Conservation (phyloP, 352 stramenopile genomes). For the Phytophthora lateralis region DNA sequence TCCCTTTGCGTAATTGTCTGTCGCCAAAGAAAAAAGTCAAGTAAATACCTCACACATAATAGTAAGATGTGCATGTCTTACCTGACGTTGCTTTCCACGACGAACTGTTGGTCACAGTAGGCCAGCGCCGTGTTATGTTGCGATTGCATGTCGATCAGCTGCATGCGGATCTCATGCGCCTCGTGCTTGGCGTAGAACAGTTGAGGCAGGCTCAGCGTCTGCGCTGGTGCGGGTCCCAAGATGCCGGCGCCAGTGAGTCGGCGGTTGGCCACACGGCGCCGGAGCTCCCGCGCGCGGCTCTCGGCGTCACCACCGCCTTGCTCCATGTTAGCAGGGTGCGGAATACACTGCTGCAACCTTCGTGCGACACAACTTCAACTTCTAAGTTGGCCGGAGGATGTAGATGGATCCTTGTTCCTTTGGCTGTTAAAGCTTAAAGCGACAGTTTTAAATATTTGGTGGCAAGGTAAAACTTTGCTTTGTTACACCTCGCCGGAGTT, state of each 20-base stretch:
- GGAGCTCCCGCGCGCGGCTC: slow-evolving; percentile 56
- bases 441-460: too few species aligned
- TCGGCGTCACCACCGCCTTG: slow-evolving; percentile 12
- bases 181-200: slow-evolving; percentile 49
- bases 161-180: slow-evolving; percentile 52
- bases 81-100: slow-evolving; percentile 54
- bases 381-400: not conserved
- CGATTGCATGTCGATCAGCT: slow-evolving; percentile 56
- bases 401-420: too few species aligned
- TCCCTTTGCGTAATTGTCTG: slow-evolving; percentile 49
- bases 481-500: too few species aligned
- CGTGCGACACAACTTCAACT: slow-evolving; percentile 42
- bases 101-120: slow-evolving; percentile 66
- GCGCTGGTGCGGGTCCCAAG: slow-evolving; percentile 1
- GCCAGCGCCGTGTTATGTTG: slow-evolving; percentile 46
- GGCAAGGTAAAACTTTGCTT: too few species aligned
- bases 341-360: slow-evolving; percentile 38
- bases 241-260: slow-evolving; percentile 6
- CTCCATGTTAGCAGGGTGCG: slow-evolving; percentile 8
- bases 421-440: too few species aligned
- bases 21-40: not conserved
- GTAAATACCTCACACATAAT: slow-evolving; percentile 3
- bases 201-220: slow-evolving; percentile 36
- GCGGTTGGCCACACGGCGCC: slow-evolving; percentile 54
- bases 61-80: slow-evolving; percentile 13